phyloP scores from a whole-genome alignment of 345 rosid genomes.

The Eucalyptus sideroxylon region DNA sequence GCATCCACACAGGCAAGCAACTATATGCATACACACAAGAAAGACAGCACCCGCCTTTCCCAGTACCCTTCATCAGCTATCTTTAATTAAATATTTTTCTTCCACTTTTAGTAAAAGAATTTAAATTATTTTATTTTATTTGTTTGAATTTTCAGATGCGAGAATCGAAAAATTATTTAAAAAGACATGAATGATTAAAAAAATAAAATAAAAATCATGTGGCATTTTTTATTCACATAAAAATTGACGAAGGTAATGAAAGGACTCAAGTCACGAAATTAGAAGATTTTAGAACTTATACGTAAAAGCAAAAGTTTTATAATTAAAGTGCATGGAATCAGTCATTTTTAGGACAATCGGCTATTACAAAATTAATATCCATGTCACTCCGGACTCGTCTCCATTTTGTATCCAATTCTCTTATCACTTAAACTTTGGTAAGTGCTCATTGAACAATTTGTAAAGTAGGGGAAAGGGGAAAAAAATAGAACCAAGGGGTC shows the following conservation, averaged over 20 bases:
- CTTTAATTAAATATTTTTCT: background rate
- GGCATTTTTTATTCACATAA: background rate
- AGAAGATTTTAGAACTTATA: background rate
- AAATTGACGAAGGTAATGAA: rapidly evolving
- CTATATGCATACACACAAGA: too few relatives aligned
- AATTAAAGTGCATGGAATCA: background rate
- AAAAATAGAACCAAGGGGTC: background rate
- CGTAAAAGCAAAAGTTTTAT: too few relatives aligned
- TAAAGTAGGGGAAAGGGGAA: background rate
- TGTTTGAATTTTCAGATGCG: background rate
- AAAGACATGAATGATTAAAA: background rate
- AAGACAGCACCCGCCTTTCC: background rate
- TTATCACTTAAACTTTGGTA: background rate
- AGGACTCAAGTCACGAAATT: too few relatives aligned
- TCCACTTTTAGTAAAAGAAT: background rate
- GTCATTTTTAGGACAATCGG: background rate
- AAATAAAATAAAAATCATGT: background rate
- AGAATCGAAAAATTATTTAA: background rate
- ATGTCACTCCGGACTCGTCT: background rate
- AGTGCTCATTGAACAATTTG: background rate
- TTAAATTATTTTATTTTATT: too few relatives aligned
- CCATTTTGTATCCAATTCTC: background rate
- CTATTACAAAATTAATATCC: background rate
- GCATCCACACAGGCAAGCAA: rapidly evolving
- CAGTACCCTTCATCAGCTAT: background rate